Conservation (phyloP, 2,329 filamentous ascomycete species). For the Neonectria magnoliae region DNA sequence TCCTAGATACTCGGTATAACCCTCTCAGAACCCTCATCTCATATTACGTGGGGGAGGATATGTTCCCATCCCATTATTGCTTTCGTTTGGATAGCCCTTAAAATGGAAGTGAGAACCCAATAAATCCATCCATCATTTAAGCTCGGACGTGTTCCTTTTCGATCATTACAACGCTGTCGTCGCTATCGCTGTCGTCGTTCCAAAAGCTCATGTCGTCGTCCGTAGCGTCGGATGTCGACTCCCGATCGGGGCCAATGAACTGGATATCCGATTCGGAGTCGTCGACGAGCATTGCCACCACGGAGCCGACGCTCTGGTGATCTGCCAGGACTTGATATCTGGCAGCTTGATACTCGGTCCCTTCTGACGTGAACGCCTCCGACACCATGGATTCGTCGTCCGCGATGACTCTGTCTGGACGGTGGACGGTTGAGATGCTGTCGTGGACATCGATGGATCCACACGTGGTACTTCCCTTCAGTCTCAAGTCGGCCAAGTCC, state of each 20-base stretch:
- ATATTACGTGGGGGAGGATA: neutral
- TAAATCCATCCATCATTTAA: neutral
- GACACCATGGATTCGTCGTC: slow-evolving; percentile 48
- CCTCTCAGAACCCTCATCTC: neutral
- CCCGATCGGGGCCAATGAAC: slow-evolving; percentile 18
- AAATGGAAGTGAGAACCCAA: neutral
- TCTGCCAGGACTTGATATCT: slow-evolving; percentile 46
- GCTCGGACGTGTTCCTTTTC: neutral
- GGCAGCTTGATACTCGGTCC: slow-evolving; percentile 49
- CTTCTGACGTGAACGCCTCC: slow-evolving; percentile 48
- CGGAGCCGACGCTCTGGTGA: slow-evolving; percentile 40
- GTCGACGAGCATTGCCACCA: slow-evolving; percentile 40
- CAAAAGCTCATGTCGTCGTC: slow-evolving; percentile 21
- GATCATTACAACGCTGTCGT: slow-evolving; percentile 24
- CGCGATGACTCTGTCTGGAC: slow-evolving; percentile 45
- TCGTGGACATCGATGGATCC: slow-evolving; percentile 53
- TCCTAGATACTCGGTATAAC: neutral
- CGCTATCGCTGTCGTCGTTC: slow-evolving; percentile 13
- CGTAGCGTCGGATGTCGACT: slow-evolving; percentile 12
- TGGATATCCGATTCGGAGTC: slow-evolving; percentile 28
- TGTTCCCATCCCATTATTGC: slow-evolving; percentile 3
- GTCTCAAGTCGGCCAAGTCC: slow-evolving; percentile 46
- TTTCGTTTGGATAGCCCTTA: slow-evolving; percentile 9
- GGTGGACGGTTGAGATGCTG: slow-evolving; percentile 51
- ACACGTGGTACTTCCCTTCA: slow-evolving; percentile 47